Evolutionary conservation across 2,329 filamentous ascomycete species (phyloP).

Genomic region (Penicillium oxalicum): DNA sequence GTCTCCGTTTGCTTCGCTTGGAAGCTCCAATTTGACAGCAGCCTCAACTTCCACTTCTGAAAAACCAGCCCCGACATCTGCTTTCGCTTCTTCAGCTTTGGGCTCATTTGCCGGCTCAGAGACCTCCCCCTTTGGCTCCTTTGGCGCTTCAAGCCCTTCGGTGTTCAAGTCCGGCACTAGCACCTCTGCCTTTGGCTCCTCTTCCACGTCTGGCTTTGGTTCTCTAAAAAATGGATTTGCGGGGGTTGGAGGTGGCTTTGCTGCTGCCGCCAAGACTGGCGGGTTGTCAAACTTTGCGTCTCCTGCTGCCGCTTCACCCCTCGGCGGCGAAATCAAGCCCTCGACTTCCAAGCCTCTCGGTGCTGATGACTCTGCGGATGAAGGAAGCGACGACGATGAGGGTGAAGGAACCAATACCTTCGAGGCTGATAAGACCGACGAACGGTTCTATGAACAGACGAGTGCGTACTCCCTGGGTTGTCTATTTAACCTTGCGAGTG

Average conservation of each 20-base stretch:
- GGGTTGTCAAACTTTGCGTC: slow-evolving; percentile 65
- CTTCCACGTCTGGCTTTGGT: slow-evolving; percentile 34
- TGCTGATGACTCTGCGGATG: slow-evolving; percentile 54
- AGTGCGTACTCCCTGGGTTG: slow-evolving; percentile 46
- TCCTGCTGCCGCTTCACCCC: slow-evolving; percentile 44
- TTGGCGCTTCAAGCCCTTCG: slow-evolving; percentile 46
- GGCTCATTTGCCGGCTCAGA: slow-evolving; percentile 58
- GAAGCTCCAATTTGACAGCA: slow-evolving; percentile 22
- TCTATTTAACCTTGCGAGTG: background rate
- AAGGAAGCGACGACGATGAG: slow-evolving; percentile 44
- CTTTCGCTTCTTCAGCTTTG: slow-evolving; percentile 64
- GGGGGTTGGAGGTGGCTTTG: slow-evolving; percentile 45
- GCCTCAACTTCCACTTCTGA: slow-evolving; percentile 18
- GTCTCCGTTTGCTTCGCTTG: slow-evolving; percentile 39
- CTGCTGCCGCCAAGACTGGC: slow-evolving; percentile 39
- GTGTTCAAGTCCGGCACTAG: slow-evolving; percentile 31
- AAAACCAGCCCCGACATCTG: slow-evolving; percentile 49
- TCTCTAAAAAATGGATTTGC: slow-evolving; percentile 33
- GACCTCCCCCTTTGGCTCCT: slow-evolving; percentile 58
- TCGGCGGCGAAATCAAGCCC: slow-evolving; percentile 32
- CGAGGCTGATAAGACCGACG: slow-evolving; percentile 43
- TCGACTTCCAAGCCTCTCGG: slow-evolving; percentile 69
- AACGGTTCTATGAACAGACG: slow-evolving; percentile 53
- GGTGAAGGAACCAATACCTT: slow-evolving; percentile 47
- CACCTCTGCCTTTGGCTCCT: slow-evolving; percentile 27